Evolutionary conservation across 1,284 basidiomycete genomes (phyloP).

Genomic region (Agaricales sp.): DNA sequence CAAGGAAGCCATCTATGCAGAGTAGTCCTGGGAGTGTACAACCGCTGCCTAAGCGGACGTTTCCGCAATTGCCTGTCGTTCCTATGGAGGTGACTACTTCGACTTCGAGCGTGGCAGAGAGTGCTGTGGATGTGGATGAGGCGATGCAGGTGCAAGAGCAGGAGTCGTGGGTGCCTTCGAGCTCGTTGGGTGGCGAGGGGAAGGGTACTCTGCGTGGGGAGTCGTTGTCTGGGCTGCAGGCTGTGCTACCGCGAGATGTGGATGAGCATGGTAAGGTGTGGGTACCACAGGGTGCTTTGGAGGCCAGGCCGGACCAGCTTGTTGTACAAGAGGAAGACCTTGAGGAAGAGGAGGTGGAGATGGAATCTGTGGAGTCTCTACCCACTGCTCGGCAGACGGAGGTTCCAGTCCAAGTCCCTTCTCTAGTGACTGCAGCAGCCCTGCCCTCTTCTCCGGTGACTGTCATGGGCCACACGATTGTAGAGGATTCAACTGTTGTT

Average conservation of each 20-base stretch:
- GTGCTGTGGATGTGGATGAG: background rate
- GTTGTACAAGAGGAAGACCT: too few species aligned
- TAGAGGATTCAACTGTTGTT: slow-evolving; percentile 1
- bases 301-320: too few species aligned
- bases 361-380: too few species aligned
- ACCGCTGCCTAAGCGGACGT: background rate
- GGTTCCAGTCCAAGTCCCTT: too few species aligned
- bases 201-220: too few species aligned
- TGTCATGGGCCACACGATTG: background rate
- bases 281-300: too few species aligned
- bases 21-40: background rate
- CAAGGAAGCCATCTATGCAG: slow-evolving; percentile 17
- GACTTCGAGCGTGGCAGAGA: background rate
- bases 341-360: too few species aligned
- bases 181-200: background rate
- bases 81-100: background rate
- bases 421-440: background rate
- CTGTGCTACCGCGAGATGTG: too few species aligned
- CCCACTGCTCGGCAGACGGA: too few species aligned
- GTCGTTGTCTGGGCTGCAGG: too few species aligned
- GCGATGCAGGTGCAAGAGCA: background rate
- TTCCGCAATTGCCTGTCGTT: background rate
- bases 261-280: too few species aligned
- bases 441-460: background rate
- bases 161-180: background rate